Evolutionary conservation across 2,329 filamentous ascomycete genomes (phyloP).

Genomic region (Colletotrichum cuscutae): DNA sequence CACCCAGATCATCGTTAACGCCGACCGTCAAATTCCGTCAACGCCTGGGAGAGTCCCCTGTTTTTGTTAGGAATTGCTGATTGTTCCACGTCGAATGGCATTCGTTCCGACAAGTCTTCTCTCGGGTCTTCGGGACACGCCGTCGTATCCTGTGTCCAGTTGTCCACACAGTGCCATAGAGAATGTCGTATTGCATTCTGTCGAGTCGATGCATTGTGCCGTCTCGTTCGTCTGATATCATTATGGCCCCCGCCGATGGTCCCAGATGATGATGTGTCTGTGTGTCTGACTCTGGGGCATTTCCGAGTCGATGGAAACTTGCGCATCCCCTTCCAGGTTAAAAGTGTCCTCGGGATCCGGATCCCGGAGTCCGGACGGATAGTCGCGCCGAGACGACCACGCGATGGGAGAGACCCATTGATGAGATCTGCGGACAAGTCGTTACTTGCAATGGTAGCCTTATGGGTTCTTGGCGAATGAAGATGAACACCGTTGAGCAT

Average conservation of each 20-base stretch:
- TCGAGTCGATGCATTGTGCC: not conserved
- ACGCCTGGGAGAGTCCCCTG: not conserved
- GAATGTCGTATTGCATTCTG: not conserved
- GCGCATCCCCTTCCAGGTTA: not conserved
- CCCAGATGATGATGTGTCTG: not conserved
- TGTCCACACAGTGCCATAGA: not conserved
- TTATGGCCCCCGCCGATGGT: not conserved
- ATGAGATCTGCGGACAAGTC: not conserved
- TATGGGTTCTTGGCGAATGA: not conserved
- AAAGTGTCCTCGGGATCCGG: not conserved
- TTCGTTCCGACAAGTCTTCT: not conserved
- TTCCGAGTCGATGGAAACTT: not conserved
- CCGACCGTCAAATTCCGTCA: not conserved
- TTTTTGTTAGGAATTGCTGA: not conserved
- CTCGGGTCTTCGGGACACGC: not conserved
- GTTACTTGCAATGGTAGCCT: not conserved
- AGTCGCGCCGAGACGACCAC: not conserved
- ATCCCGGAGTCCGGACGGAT: not conserved
- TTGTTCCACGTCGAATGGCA: not conserved
- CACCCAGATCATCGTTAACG: not conserved
- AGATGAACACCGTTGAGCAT: not conserved
- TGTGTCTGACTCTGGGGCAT: not conserved
- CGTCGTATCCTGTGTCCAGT: not conserved
- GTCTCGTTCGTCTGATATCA: not conserved
- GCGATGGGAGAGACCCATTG: not conserved